Base-by-base conservation (phyloP, 495 filamentous ascomycete species). In the Pseudomonodictys pantanalensis region DNA sequence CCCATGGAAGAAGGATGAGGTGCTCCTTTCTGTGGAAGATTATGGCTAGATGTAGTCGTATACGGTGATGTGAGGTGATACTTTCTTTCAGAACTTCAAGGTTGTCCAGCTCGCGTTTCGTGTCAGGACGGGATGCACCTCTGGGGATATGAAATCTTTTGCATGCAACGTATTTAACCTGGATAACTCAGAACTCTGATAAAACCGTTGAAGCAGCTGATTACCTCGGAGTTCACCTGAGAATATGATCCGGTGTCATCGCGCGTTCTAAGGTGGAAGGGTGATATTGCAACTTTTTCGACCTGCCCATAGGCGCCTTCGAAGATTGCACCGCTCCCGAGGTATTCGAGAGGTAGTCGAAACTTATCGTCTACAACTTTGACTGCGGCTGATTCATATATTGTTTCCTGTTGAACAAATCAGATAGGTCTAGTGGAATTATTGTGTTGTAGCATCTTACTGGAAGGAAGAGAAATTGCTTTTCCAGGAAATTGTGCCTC, bases 51-150 rank as follows among this genome's bases (percentile, higher is more conserved):
- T 55, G 52, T 2, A 55, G 52, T 8, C 35, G 22, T 25, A 55
- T 55, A 18, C 45, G 12, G n/a, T 44, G 12, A 28, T 55, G 52
- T 8, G 9, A 12, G 9, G 52, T 55, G 22, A 55, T 26, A 28
- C 35, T 55, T 3, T 55, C 52, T 18, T 55, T 55, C 6, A 55
- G 18, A 24, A 55, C 41, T n/a, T 55, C n/a, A 18, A 55, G 23
- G 33, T 55, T 44, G 15, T 42, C 24, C 2, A 45, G 17, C 17
- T 55, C 35, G 24, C 49, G 49, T 5, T 55, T n/a, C 22, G 24
- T 15, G 7, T 28, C 35, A 26, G n/a, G 15, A 29, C 18, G 20
- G 38, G 38, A 41, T 15, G 38, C 15, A 4, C 15, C 15, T 5
- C 15, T 11, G 11, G 17, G 8, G 2, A 24, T 28, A 15, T 55